Base-by-base conservation (phyloP, 2,329 filamentous ascomycete species). In the Mariannaea sp. region DNA sequence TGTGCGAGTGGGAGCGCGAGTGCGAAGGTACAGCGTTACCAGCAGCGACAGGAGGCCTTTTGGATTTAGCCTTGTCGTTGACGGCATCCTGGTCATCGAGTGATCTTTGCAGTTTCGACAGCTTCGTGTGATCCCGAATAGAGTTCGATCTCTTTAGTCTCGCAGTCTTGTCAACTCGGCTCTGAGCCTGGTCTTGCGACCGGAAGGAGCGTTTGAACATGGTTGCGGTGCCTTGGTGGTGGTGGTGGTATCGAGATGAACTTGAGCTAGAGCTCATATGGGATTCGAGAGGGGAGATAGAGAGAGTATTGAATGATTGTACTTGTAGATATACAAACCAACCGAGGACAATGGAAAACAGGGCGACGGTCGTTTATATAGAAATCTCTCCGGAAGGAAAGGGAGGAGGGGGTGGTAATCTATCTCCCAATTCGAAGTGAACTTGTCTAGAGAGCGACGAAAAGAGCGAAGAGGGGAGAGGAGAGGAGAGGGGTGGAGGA, bases 121-220 rank as follows among this genome's bases (percentile, higher is more conserved):
- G 80, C 82, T 92, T 94, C 75, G 86, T 81, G 69, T 86, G 82
- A 77, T 93, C 89, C 80, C 88, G 85, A 59, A 72, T 67, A 60
- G 76, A 75, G 65, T 69, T 70, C 60, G 70, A 71, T 70, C 80
- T 82, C 81, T 88, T 94, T 80, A 88, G 81, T 81, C 90, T 92
- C 73, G 85, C 82, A 75, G 88, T 82, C 85, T 96, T 97, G 79
- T 90, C 89, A 74, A 92, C 89, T 70, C 92, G 89, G 75, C 67
- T 69, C 63, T 71, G 71, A 64, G 68, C 67, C 65, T 72, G 73
- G 67, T 93, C 88, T 74, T 87, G 88, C 65, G 88, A 87, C 73
- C 86, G 82, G 78, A 94, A 92, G 70, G 92, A 92, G 73, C 90
- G 90, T 79, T 92, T 95, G 82, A 96, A 96, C 90, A 96, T 96